Evolutionary conservation across 2,329 filamentous ascomycete genomes (phyloP).

Genomic region (Dryadomyces quercivorus): DNA sequence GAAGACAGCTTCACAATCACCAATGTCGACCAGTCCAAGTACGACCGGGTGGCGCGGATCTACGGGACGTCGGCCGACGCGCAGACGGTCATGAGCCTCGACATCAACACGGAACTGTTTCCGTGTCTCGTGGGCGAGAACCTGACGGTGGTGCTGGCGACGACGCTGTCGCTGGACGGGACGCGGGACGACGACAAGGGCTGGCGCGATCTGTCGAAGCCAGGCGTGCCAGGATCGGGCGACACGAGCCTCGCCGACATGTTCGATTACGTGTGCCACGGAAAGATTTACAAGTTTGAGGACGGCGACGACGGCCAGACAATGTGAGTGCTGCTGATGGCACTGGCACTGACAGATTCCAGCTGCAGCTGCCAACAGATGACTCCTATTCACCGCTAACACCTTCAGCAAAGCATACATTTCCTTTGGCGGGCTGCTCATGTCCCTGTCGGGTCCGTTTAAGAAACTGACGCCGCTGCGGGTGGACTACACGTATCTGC

Average conservation of each 20-base stretch:
- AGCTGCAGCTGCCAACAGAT: too few relatives aligned
- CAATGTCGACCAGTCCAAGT: constrained; percentile 70
- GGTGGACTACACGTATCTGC: constrained; percentile 86
- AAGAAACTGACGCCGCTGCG: constrained; percentile 87
- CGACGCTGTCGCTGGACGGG: constrained; percentile 77
- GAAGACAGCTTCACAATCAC: constrained; percentile 84
- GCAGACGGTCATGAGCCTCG: constrained; percentile 67
- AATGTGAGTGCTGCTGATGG: too few relatives aligned
- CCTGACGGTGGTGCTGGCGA: constrained; percentile 71
- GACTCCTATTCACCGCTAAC: too few relatives aligned
- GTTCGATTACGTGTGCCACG: constrained; percentile 80
- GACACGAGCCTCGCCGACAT: constrained; percentile 59
- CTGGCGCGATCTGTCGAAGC: constrained; percentile 64
- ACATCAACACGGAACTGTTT: constrained; percentile 91
- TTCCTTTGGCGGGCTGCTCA: constrained; percentile 83
- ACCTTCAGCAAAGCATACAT: constrained; percentile 71
- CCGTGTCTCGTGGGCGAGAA: constrained; percentile 62
- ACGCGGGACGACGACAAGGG: constrained; percentile 62
- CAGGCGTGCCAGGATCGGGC: constrained; percentile 20
- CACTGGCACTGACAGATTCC: too few relatives aligned
- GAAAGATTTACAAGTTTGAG: constrained; percentile 82
- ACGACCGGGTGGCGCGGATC: constrained; percentile 88
- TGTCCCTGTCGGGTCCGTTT: constrained; percentile 86
- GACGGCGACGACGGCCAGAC: constrained; percentile 67
- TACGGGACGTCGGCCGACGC: constrained; percentile 63